Percentiles rank a stretch among this genome's conserved stretches.
phyloP scores from a whole-genome alignment of 805 yeast genomes.

The Candida corydali region DNA sequence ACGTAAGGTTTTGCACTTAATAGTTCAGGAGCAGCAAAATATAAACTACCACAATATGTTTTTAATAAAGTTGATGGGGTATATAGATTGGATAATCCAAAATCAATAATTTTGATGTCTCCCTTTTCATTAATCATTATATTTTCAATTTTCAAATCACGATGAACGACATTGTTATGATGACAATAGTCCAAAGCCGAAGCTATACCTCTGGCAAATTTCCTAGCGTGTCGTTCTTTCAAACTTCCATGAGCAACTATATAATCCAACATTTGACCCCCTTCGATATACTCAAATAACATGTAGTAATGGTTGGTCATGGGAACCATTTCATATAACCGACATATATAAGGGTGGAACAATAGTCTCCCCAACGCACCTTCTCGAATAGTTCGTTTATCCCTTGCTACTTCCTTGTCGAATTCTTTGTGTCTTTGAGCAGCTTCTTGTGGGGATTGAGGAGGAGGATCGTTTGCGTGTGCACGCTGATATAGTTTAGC shows the following conservation, averaged over 20 bases:
- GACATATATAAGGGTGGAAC: constrained; percentile 88
- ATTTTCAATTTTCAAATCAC: constrained; percentile 94
- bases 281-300: constrained; percentile 94
- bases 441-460: constrained; percentile 53
- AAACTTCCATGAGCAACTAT: constrained; percentile 94
- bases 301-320: constrained; percentile 97
- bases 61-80: constrained; percentile 68
- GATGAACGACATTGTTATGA: constrained; percentile 89
- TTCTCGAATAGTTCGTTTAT: constrained; percentile 88
- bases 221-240: constrained; percentile 90
- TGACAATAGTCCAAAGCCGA: constrained; percentile 93
- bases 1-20: constrained; percentile 86
- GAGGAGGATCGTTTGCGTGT: constrained; percentile 66
- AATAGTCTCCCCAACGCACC: constrained; percentile 89
- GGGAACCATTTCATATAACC: constrained; percentile 88
- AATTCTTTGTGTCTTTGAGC: constrained; percentile 62
- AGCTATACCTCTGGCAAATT: constrained; percentile 91
- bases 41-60: constrained; percentile 95
- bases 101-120: constrained; percentile 92
- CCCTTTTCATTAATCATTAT: constrained; percentile 92
- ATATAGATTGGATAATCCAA: constrained; percentile 88
- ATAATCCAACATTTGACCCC: constrained; percentile 96
- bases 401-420: constrained; percentile 84
- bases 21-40: constrained; percentile 98
- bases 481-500: constrained; percentile 70